phyloP scores from a whole-genome alignment of 2,329 filamentous ascomycete genomes.

The Fusarium beomiforme region DNA sequence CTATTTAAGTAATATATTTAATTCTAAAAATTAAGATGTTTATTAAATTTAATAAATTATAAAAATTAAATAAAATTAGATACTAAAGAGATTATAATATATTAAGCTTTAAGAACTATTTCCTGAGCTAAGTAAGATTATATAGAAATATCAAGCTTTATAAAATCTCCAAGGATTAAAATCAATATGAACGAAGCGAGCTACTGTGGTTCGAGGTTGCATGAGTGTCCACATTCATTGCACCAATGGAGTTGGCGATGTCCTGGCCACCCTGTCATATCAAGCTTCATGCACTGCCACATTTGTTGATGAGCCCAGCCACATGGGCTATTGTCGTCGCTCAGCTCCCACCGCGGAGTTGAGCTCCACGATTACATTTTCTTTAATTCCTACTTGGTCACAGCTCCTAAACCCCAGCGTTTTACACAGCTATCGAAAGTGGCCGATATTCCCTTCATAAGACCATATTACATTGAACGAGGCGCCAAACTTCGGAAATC shows the following conservation, averaged over 20 bases:
- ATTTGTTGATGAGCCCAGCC: slow-evolving; percentile 12
- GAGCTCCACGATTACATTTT: slow-evolving; percentile 17
- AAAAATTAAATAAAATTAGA: no score
- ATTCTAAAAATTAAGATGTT: no score
- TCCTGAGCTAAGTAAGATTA: no score
- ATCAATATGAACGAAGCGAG: no score
- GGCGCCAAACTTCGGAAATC: neutral
- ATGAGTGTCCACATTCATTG: slow-evolving; percentile 25
- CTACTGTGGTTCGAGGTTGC: slow-evolving; percentile 12
- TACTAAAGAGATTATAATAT: no score
- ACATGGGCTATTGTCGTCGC: slow-evolving; percentile 17
- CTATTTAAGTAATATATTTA: no score
- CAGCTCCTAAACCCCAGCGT: slow-evolving; percentile 28
- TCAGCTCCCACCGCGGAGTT: neutral
- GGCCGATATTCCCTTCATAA: neutral
- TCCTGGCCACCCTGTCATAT: slow-evolving; percentile 15
- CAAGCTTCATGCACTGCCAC: slow-evolving; percentile 26
- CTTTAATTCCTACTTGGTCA: slow-evolving; percentile 9
- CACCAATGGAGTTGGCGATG: neutral
- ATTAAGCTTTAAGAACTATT: no score
- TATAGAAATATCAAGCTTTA: no score
- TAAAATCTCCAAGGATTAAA: no score
- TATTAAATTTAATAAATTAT: no score
- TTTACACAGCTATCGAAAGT: slow-evolving; percentile 16
- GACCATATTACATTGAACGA: neutral